Conservation (phyloP, 2,329 filamentous ascomycete species). For the Scolecobasidium constrictum region DNA sequence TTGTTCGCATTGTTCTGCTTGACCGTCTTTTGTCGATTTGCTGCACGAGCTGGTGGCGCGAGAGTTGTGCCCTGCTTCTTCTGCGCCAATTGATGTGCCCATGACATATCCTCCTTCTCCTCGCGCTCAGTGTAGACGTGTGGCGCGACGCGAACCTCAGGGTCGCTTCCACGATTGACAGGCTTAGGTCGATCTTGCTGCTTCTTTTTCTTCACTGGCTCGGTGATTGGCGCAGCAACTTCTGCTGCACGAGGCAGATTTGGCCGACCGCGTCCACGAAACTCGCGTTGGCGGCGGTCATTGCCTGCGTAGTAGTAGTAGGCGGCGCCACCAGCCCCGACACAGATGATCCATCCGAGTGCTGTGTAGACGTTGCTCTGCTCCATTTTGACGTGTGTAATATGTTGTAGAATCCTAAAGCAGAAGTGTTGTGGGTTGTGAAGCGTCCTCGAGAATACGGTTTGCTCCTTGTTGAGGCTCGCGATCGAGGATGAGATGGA, state of each 20-base stretch:
- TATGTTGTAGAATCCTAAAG: too few relatives aligned
- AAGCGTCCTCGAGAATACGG: too few relatives aligned
- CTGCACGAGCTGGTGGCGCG: conserved; percentile 1
- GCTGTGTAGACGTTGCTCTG: too few relatives aligned
- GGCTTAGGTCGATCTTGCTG: not conserved
- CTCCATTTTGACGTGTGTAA: too few relatives aligned
- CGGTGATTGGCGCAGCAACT: not conserved
- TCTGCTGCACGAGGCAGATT: not conserved
- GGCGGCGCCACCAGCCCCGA: not conserved
- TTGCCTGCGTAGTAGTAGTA: conserved; percentile 6
- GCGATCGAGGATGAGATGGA: too few relatives aligned
- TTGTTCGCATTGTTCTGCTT: conserved; percentile 42
- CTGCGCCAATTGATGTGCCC: conserved; percentile 6
- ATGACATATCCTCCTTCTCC: conserved; percentile 9
- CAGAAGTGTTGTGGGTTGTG: too few relatives aligned
- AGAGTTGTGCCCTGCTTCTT: conserved; percentile 9
- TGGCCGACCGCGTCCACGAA: not conserved
- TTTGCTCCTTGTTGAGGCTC: too few relatives aligned
- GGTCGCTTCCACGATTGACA: not conserved
- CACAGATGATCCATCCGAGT: not conserved
- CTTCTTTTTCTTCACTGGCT: not conserved
- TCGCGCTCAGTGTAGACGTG: not conserved
- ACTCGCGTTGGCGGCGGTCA: not conserved
- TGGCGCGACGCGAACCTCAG: not conserved
- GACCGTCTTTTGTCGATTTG: conserved; percentile 41